A percentile compares a stretch with the other conserved stretches of the same genome.
Evolutionary conservation across 1,284 basidiomycete species (phyloP).

Genomic region (Sanghuangporus sanghuang): DNA sequence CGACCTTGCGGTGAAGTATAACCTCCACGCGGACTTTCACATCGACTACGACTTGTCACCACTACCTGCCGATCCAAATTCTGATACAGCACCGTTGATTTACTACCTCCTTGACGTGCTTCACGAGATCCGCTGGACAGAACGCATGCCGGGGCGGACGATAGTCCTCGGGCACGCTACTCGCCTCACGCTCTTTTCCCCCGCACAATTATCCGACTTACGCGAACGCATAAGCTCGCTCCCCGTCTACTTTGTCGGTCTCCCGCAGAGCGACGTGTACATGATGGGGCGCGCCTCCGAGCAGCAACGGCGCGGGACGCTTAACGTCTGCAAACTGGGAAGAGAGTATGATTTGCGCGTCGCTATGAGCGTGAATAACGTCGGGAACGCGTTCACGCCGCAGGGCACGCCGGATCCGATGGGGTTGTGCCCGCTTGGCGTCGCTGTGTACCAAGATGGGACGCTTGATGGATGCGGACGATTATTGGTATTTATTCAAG

Average conservation of each 20-base stretch:
- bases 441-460: constrained; percentile 53
- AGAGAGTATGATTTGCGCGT: constrained; percentile 39
- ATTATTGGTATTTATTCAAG: constrained; percentile 41
- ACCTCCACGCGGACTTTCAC: constrained; percentile 55
- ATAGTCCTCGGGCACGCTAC: constrained; percentile 56
- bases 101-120: constrained; percentile 45
- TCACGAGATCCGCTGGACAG: constrained; percentile 23
- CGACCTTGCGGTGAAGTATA: constrained; percentile 35
- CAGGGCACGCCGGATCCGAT: constrained; percentile 59
- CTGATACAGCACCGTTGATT: constrained; percentile 41
- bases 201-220: constrained; percentile 36
- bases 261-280: constrained; percentile 62
- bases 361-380: constrained; percentile 58
- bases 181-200: constrained; percentile 46
- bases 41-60: constrained; percentile 60
- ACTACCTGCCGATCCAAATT: constrained; percentile 20
- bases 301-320: constrained; percentile 40
- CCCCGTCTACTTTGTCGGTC: constrained; percentile 47
- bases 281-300: constrained; percentile 48
- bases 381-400: constrained; percentile 63
- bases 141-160: constrained; percentile 20
- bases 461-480: constrained; percentile 39
- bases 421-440: constrained; percentile 52
- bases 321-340: constrained; percentile 39
- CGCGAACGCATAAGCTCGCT: constrained; percentile 24